Percentiles rank a stretch among this genome's conserved stretches.
phyloP scores from a whole-genome alignment of 768 basidiomycete species.

The Pulveroboletus sp. region DNA sequence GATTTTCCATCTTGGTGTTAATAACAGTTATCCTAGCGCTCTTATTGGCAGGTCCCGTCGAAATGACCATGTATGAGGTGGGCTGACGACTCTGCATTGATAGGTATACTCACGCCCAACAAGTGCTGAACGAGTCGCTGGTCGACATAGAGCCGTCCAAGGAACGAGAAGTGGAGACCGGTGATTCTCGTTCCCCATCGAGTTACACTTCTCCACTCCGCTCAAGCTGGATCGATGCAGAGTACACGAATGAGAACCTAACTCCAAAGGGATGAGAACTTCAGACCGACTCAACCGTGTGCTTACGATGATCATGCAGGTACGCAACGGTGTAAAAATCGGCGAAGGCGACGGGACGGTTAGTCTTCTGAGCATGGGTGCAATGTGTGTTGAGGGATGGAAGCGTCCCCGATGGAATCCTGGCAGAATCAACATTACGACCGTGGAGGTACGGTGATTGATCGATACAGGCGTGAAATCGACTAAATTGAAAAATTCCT shows the following conservation, averaged over 20 bases:
- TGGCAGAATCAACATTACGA: constrained; percentile 77
- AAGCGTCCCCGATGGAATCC: constrained; percentile 88
- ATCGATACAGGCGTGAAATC: background rate
- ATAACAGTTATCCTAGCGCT: constrained; percentile 47
- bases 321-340: constrained; percentile 83
- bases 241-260: constrained; percentile 61
- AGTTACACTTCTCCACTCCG: constrained; percentile 49
- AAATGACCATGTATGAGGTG: background rate
- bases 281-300: background rate
- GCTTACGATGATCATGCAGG: constrained; percentile 29
- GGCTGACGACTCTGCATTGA: background rate
- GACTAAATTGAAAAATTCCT: constrained; percentile 4
- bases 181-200: constrained; percentile 43
- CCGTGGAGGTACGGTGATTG: constrained; percentile 64
- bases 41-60: constrained; percentile 64
- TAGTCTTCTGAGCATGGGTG: constrained; percentile 74
- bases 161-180: constrained; percentile 38
- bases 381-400: constrained; percentile 99
- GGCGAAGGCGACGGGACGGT: constrained; percentile 97
- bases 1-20: background rate
- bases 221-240: constrained; percentile 80
- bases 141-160: constrained; percentile 44
- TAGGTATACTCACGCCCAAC: constrained; percentile 70
- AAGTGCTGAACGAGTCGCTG: constrained; percentile 58
- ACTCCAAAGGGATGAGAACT: constrained; percentile 47